A percentile compares a stretch with the other conserved stretches of the same genome.
phyloP scores from a whole-genome alignment of 176 grass and related monocot species.

The Oryza coarctata region DNA sequence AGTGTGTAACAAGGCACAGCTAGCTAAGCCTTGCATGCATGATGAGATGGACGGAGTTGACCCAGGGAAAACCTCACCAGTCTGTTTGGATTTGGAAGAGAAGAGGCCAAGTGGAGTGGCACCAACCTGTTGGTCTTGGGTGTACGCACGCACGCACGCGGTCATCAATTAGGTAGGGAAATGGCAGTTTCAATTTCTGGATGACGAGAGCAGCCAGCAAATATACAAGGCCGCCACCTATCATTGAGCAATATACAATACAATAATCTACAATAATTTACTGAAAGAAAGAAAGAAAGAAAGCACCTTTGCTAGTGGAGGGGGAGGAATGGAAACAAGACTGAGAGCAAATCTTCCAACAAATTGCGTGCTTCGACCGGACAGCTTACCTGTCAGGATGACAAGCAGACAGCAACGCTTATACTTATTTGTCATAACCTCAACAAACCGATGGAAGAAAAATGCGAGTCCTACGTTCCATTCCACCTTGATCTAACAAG shows the following conservation, averaged over 20 bases:
- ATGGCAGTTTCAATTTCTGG: not conserved
- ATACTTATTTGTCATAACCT: not conserved
- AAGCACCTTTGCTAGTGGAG: not conserved
- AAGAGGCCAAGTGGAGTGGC: not conserved
- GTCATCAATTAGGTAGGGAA: not conserved
- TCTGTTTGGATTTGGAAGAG: not conserved
- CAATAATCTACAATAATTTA: not conserved
- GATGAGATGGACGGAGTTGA: too few relatives aligned
- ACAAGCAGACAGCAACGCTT: not conserved
- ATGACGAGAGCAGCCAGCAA: not conserved
- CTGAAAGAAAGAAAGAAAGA: not conserved
- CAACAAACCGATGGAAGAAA: not conserved
- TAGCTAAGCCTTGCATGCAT: too few relatives aligned
- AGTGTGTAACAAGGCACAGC: too few relatives aligned
- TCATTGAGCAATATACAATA: not conserved
- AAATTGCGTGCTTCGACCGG: conserved; percentile 7
- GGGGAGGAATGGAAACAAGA: not conserved
- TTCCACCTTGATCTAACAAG: not conserved
- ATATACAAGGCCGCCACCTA: not conserved
- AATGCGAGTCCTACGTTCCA: not conserved
- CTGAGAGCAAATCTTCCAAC: not conserved
- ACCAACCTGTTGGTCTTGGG: not conserved
- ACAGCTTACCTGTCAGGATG: not conserved
- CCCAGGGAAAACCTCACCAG: too few relatives aligned
- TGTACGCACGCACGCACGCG: not conserved